A percentile compares a stretch with the other conserved stretches of the same genome.
Evolutionary conservation across 768 basidiomycete species (phyloP).

Genomic region (Vararia minispora): DNA sequence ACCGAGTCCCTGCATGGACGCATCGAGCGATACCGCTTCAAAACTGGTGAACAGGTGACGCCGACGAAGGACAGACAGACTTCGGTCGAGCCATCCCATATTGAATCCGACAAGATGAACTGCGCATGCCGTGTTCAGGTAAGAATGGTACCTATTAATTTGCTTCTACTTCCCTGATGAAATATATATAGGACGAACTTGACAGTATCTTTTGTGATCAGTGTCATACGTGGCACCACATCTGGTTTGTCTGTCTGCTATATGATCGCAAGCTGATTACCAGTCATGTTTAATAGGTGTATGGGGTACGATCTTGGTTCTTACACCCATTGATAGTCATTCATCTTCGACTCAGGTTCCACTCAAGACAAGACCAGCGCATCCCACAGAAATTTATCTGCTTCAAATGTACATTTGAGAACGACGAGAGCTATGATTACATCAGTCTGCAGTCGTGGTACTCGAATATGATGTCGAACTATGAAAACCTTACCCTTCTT

Average conservation of each 20-base stretch:
- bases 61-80: constrained; percentile 9
- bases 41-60: constrained; percentile 23
- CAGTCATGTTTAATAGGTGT: constrained; percentile 30
- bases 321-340: neutral
- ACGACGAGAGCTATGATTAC: constrained; percentile 57
- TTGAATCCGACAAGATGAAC: constrained; percentile 27
- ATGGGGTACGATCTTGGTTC: constrained; percentile 34
- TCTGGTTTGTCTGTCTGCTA: constrained; percentile 40
- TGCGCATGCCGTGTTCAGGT: constrained; percentile 65
- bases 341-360: constrained; percentile 34
- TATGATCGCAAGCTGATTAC: neutral
- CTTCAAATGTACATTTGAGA: constrained; percentile 44
- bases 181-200: constrained; percentile 35
- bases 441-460: constrained; percentile 46
- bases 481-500: constrained; percentile 59
- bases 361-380: constrained; percentile 43
- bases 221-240: constrained; percentile 67
- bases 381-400: constrained; percentile 55
- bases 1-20: no score
- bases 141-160: constrained; percentile 11
- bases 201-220: constrained; percentile 52
- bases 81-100: constrained; percentile 30
- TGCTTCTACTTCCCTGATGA: neutral
- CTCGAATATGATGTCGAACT: constrained; percentile 49
- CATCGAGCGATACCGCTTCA: constrained; percentile 9